Evolutionary conservation across 768 basidiomycete species (phyloP).

Genomic region (Panus rudis): DNA sequence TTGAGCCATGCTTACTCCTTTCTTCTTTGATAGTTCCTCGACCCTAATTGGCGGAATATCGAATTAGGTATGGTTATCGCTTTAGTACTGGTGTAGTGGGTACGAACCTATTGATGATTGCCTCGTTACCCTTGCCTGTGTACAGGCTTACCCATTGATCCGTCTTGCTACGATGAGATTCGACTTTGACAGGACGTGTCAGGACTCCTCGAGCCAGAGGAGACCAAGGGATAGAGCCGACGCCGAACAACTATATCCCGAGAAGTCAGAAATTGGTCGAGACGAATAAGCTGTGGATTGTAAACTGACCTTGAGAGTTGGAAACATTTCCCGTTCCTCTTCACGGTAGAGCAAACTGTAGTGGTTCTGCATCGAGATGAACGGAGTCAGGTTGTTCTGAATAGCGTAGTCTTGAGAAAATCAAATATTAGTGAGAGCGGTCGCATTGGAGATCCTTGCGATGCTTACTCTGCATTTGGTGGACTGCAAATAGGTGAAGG

Average conservation of each 20-base stretch:
- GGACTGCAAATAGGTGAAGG: conserved; percentile 9
- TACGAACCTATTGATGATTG: conserved; percentile 6
- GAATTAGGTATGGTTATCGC: background rate
- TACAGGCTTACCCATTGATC: conserved; percentile 15
- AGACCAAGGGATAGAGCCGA: conserved; percentile 31
- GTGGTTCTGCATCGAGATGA: conserved; percentile 62
- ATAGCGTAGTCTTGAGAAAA: conserved; percentile 32
- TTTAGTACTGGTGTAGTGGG: background rate
- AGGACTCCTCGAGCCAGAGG: conserved; percentile 29
- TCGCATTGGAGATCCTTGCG: background rate
- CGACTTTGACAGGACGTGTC: conserved; percentile 17
- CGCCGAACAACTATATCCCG: conserved; percentile 19
- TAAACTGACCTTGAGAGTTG: conserved; percentile 29
- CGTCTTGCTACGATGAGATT: conserved; percentile 17
- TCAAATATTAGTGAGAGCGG: too few relatives aligned
- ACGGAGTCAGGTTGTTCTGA: conserved; percentile 37
- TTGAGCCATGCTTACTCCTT: conserved; percentile 21
- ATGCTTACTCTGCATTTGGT: conserved; percentile 18
- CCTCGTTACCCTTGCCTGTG: conserved; percentile 7
- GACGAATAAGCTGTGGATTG: background rate
- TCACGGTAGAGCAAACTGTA: conserved; percentile 52
- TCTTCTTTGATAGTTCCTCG: conserved; percentile 30
- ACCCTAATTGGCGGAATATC: conserved; percentile 13
- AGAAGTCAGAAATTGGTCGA: background rate
- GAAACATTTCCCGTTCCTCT: conserved; percentile 56